Evolutionary conservation across 2,329 filamentous ascomycete species (phyloP), one percentile per base, ranked within the genome.

Genomic region (Aspergillus sp.): DNA sequence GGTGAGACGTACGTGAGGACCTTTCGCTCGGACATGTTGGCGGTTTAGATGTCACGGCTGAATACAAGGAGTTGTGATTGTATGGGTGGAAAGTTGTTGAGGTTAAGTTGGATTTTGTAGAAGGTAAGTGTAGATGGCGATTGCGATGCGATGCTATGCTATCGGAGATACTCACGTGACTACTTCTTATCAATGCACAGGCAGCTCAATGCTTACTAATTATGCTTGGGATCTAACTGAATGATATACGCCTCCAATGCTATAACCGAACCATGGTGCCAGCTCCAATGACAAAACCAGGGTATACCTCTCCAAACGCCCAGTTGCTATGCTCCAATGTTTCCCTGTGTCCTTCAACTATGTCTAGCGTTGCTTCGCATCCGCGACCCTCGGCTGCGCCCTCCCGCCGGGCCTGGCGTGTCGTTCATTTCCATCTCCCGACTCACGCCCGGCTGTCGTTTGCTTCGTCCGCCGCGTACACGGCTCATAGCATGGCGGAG

Each of bases 1-100:
- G 3, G 21, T 32, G 30, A 13, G 28, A 57, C 25, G 12, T 9
- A 47, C 39, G n/a, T 21, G 23, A 63, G 23, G 30, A 60, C 60
- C 23, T 63, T 60, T 61, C 58, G 87, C 80, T 96, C 91, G 67
- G 91, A 93, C 91, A 95, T 95, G 69, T 68, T 80, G 79, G 71
- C 48, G 59, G 58, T 15, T 45, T 38, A 17, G 1, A 2, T 1
- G 28, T 5, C 4, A 5, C 8, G 25, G 8, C 1, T 2, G n/a
- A 8, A 30, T 12, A 5, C 2, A n/a, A 17, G n/a, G 2, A 2
- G 45, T 36, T 36, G 12, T 13, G 45, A 1, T 30, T 25, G 23
- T 28, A 13, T 47, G 43, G 21, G 23, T 25, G 15, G 15, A 17
- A 28, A 21, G 41, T 9, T 19, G 25, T 49, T 25, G 3, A 49